A percentile compares a stretch with the other conserved stretches of the same genome.
phyloP scores from a whole-genome alignment of 2,329 filamentous ascomycete genomes.

The Sporothrix brasiliensis region DNA sequence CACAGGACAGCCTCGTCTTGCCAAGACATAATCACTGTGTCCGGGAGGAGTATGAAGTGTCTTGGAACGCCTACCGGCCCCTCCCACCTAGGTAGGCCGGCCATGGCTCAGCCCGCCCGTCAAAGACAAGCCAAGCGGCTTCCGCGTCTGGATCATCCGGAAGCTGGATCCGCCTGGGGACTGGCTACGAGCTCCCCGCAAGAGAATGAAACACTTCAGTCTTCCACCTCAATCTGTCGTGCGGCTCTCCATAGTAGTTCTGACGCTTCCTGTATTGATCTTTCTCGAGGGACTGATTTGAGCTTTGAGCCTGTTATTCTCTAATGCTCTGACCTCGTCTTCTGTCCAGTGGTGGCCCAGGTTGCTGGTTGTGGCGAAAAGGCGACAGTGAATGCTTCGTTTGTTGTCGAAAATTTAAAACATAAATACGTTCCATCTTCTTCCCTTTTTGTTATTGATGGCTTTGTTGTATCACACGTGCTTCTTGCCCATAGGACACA shows the following conservation, averaged over 20 bases:
- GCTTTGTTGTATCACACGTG: background rate
- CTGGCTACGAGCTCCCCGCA: background rate
- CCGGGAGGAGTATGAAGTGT: constrained; percentile 4
- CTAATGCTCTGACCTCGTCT: background rate
- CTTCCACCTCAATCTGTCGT: background rate
- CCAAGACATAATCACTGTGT: background rate
- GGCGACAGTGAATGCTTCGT: background rate
- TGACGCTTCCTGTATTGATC: background rate
- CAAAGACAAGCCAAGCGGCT: background rate
- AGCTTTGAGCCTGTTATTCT: background rate
- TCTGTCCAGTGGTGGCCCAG: background rate
- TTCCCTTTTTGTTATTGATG: background rate
- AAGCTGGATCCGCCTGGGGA: constrained; percentile 15
- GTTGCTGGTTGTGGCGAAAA: background rate
- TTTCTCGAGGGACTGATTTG: background rate
- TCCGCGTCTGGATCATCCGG: background rate
- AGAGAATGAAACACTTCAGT: background rate
- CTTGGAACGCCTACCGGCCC: constrained; percentile 7
- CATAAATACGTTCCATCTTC: background rate
- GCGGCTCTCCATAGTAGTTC: background rate
- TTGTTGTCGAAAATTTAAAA: background rate
- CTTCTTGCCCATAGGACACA: background rate
- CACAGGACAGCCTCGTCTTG: constrained; percentile 11
- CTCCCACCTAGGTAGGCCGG: background rate
- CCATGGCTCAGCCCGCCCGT: constrained; percentile 5